Conservation (phyloP, 179 eudicot genomes). For the Patellifolia procumbens region DNA sequence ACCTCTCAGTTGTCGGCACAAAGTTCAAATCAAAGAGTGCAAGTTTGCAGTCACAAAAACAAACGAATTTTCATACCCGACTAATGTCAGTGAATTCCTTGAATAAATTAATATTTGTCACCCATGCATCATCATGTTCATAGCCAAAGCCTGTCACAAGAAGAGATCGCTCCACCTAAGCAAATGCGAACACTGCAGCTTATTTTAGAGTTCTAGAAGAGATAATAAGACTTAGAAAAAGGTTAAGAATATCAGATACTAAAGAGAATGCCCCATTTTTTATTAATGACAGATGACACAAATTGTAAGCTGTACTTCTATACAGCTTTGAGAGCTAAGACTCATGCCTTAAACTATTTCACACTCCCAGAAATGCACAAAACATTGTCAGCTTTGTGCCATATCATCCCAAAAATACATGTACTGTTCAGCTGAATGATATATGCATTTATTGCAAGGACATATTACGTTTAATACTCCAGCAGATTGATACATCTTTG, state of each 20-base stretch:
- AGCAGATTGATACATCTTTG: not conserved
- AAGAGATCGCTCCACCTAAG: conserved; percentile 82
- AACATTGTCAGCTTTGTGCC: not conserved
- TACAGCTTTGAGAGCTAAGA: not conserved
- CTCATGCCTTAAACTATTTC: not conserved
- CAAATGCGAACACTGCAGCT: conserved; percentile 6
- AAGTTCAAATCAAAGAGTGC: not conserved
- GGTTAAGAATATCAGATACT: not conserved
- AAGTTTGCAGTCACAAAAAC: conserved; percentile 5
- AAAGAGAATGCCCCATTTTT: not conserved
- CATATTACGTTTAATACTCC: not conserved
- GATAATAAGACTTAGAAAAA: not conserved
- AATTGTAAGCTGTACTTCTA: not conserved
- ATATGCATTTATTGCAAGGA: not conserved
- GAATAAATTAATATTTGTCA: conserved; percentile 80
- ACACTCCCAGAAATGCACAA: not conserved
- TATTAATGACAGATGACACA: not conserved
- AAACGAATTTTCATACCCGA: conserved; percentile 54
- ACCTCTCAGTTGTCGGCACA: not conserved
- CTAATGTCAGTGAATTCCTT: conserved; percentile 93
- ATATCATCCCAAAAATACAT: not conserved
- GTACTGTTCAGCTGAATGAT: too few relatives aligned
- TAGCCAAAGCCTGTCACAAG: conserved; percentile 97
- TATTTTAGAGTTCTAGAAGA: not conserved
- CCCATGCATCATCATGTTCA: conserved; percentile 98